Percentiles rank a stretch among this genome's conserved stretches.
These are phyloP conservation scores for Zygotorulaspora danielsina DNA, from an alignment of 805 yeast species.

Conservation along the genomic window DNA sequence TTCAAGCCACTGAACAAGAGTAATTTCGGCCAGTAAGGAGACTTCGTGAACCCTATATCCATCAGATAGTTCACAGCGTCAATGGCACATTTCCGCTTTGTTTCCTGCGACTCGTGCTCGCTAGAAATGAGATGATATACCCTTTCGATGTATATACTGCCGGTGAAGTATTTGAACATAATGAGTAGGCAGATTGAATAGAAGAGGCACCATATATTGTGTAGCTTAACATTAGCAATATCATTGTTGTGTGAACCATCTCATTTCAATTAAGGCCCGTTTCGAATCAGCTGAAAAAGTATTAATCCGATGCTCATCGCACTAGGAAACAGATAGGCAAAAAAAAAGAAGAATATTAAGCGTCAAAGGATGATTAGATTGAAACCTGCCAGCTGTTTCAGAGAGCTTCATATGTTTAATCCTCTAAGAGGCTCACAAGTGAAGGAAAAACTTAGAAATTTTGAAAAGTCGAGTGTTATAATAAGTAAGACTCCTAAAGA, in stretches of 20 bases:
- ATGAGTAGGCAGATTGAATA: not conserved
- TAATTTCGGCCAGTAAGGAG: constrained; percentile 20
- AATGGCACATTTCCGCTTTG: constrained; percentile 14
- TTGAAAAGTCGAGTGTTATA: constrained; percentile 15
- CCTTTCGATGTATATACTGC: constrained; percentile 21
- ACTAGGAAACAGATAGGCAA: too few species aligned
- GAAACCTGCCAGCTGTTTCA: too few species aligned
- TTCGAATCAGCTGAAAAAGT: too few species aligned
- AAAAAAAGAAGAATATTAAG: too few species aligned
- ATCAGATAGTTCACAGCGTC: constrained; percentile 16
- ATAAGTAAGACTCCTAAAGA: constrained; percentile 23
- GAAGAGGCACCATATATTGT: not conserved
- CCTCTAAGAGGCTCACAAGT: constrained; percentile 15
- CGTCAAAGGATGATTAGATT: too few species aligned
- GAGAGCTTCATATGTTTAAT: constrained; percentile 7
- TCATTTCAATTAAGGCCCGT: too few species aligned
- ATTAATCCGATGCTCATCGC: too few species aligned
- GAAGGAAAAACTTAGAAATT: constrained; percentile 18
- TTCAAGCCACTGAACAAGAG: constrained; percentile 7
- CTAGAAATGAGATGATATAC: constrained; percentile 12
- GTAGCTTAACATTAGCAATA: too few species aligned
- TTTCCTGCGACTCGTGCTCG: constrained; percentile 7
- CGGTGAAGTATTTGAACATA: constrained; percentile 10
- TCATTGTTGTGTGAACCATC: too few species aligned
- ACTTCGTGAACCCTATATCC: constrained; percentile 9